Conservation (phyloP, 441 rosid genomes). For the Arabidopsis lyrata region DNA sequence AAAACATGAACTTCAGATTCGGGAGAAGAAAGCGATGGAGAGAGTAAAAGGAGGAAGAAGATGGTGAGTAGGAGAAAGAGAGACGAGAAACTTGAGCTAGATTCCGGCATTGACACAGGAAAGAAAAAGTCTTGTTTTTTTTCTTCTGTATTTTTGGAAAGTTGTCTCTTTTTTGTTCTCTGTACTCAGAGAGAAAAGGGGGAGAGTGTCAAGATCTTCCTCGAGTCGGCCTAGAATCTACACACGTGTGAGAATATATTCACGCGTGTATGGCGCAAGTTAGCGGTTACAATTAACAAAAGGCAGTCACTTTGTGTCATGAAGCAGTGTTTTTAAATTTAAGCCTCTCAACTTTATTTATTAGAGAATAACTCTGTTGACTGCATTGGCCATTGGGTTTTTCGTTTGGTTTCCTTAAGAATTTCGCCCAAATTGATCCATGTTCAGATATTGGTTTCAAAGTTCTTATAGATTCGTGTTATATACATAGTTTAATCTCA, state of each 20-base stretch:
- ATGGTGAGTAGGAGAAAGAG: constrained; percentile 30
- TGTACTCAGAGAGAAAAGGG: constrained; percentile 25
- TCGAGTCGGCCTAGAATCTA: not conserved
- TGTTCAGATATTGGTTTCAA: constrained; percentile 2
- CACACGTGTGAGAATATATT: constrained; percentile 26
- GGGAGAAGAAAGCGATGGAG: constrained; percentile 37
- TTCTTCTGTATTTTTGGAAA: constrained; percentile 30
- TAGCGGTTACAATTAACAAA: not conserved
- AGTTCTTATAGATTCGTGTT: not conserved
- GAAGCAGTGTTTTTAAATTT: not conserved
- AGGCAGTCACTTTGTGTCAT: not conserved
- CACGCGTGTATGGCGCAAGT: constrained; percentile 28
- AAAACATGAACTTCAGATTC: constrained; percentile 43
- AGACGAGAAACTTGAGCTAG: constrained; percentile 38
- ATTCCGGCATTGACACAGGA: constrained; percentile 38
- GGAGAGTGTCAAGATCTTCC: constrained; percentile 7
- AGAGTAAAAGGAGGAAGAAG: constrained; percentile 39
- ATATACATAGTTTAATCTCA: not conserved
- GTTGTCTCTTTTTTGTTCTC: constrained; percentile 4
- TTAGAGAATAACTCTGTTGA: not conserved
- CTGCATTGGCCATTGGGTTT: not conserved
- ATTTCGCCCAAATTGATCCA: not conserved
- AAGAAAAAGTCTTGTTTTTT: not conserved
- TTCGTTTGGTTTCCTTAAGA: not conserved
- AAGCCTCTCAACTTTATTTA: not conserved